Evolutionary conservation across 164 flowering plant genomes (phyloP), one percentile per base, ranked within the genome.

Genomic region (Vitis labrusca): DNA sequence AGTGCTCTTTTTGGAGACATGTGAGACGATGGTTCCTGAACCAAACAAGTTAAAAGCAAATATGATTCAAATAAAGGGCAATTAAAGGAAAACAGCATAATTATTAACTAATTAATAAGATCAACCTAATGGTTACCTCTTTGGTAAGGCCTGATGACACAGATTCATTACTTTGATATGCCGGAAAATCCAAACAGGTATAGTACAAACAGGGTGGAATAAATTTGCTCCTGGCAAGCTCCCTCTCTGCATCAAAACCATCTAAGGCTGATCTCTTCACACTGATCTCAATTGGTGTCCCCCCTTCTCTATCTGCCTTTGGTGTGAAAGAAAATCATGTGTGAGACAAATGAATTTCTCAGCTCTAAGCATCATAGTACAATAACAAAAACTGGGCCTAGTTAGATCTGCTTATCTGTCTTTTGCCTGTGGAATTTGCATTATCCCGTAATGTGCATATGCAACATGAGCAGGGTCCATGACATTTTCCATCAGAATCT

Each of bases 381-480:
- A 59, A 47, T 53, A 44, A 19, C 10, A 51, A 70, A 66, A 6
- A 53, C 47, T 10, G 23, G 51, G 55, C 32, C 64, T 44, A 52
- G 62, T 17, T 53, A 16, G 13, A 67, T 73, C 48, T 52, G 66
- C 86, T 77, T 81, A 87, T 82, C 86, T 82, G 69, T 77, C 74
- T 23, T 73, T 84, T 82, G 62, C 73, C 57, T 9, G 66, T 8
- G 72, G 80, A 50, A 63, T 49, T 70, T 58, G 70, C 91, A 91
- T 81, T 74, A 94, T 69, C 67, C 93, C 91, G 75, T 90, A 86
- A 79, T 94, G 97, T 59, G 97, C 92, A 70, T 94, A 94, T 23
- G 91, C 93, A 71, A 92, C 94, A 86, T 92, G 97, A 71, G 97
- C 80, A 74, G 97, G 99, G 77, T 94, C 99, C 97, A 94, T 91